These are phyloP conservation scores for Xylaria sp. DNA, from an alignment of 2,329 filamentous ascomycete species.

Conservation along the genomic window DNA sequence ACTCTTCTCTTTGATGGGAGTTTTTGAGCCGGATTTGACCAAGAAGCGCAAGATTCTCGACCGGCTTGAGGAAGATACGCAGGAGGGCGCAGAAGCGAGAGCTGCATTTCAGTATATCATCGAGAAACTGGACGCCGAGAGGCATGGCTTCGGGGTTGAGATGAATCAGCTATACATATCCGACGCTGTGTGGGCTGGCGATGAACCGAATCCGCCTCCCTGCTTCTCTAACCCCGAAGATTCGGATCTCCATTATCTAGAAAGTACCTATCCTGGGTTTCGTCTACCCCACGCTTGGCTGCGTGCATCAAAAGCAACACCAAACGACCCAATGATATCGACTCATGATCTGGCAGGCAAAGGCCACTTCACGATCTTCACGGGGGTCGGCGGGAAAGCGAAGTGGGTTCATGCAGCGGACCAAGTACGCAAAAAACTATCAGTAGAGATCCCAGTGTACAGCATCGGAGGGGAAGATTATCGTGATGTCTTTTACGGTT, in stretches of 20 bases:
- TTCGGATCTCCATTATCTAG: constrained; percentile 29
- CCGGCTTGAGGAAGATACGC: constrained; percentile 24
- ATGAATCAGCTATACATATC: constrained; percentile 34
- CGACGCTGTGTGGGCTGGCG: constrained; percentile 28
- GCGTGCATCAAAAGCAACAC: constrained; percentile 20
- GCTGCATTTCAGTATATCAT: constrained; percentile 28
- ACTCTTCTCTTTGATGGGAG: constrained; percentile 28
- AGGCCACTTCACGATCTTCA: constrained; percentile 31
- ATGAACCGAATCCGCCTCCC: constrained; percentile 28
- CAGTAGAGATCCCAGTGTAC: constrained; percentile 30
- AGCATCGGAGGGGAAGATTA: constrained; percentile 35
- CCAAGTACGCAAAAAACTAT: constrained; percentile 14
- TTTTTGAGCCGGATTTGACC: constrained; percentile 27
- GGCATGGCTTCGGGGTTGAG: constrained; percentile 31
- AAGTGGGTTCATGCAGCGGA: constrained; percentile 25
- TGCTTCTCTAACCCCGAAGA: constrained; percentile 22
- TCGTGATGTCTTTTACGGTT: constrained; percentile 33
- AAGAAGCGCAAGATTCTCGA: constrained; percentile 29
- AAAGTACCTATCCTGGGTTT: constrained; percentile 34
- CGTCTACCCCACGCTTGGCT: constrained; percentile 37
- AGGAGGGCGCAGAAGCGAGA: constrained; percentile 25
- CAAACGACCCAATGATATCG: constrained; percentile 32
- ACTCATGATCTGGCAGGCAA: constrained; percentile 36
- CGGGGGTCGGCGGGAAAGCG: constrained; percentile 30
- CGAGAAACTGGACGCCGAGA: constrained; percentile 29